A percentile compares a stretch with the other conserved stretches of the same genome.
Evolutionary conservation across 140 eudicot genomes (phyloP).

Genomic region (Artemisia princeps): DNA sequence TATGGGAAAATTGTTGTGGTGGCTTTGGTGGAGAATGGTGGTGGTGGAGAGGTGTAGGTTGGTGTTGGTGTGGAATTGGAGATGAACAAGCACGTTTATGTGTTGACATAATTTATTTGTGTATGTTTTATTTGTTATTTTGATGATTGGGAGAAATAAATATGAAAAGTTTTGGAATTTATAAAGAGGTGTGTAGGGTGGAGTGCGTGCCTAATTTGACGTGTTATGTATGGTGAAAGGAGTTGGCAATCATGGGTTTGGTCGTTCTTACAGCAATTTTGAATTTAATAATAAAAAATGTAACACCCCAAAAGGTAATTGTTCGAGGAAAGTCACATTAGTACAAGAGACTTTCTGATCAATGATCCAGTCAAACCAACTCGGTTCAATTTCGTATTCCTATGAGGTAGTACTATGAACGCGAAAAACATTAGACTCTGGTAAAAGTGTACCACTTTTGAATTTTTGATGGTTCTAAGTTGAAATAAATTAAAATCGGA

Average conservation of each 20-base stretch:
- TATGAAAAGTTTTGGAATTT: constrained; percentile 16
- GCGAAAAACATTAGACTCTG: too few species aligned
- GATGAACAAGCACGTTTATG: constrained; percentile 23
- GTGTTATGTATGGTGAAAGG: constrained; percentile 23
- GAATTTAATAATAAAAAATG: neutral
- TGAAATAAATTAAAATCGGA: too few species aligned
- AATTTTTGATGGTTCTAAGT: too few species aligned
- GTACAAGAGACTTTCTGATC: too few species aligned
- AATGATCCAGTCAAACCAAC: too few species aligned
- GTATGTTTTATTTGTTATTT: neutral
- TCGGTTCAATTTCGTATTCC: too few species aligned
- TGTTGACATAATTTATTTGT: constrained; percentile 17
- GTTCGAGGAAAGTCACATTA: too few species aligned
- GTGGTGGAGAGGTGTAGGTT: constrained; percentile 19
- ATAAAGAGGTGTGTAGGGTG: constrained; percentile 7
- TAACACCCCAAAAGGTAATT: neutral
- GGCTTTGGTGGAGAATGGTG: constrained; percentile 19
- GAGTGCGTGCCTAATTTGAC: constrained; percentile 20
- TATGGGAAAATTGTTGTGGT: constrained; percentile 20
- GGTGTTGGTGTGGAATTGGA: constrained; percentile 15
- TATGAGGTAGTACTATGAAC: too few species aligned
- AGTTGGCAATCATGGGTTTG: constrained; percentile 29
- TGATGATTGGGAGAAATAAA: constrained; percentile 24
- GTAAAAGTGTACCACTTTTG: too few species aligned
- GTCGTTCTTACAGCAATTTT: constrained; percentile 12